phyloP scores from a whole-genome alignment of 768 basidiomycete species.

The Tricholoma matsutake region DNA sequence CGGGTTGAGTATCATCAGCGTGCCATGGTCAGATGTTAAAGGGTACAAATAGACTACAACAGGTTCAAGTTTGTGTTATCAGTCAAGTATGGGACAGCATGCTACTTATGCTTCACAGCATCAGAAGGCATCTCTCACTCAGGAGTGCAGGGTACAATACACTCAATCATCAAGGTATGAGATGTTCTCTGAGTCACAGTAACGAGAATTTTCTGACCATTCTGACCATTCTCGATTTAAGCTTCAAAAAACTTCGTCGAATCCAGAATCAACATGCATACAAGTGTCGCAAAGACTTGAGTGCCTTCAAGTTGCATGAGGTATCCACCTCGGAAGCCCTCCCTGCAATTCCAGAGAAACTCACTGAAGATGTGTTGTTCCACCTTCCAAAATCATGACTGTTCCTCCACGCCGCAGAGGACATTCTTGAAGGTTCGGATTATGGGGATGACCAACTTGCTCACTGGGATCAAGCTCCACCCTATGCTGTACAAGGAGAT shows the following conservation, averaged over 20 bases:
- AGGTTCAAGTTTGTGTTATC: neutral
- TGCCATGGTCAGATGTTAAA: no score
- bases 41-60: neutral
- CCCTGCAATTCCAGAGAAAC: no score
- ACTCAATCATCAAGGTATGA: neutral
- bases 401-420: neutral
- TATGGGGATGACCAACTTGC: neutral
- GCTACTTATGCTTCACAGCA: neutral
- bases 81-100: neutral
- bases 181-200: neutral
- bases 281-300: neutral
- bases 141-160: neutral
- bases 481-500: no score
- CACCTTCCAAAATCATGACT: neutral
- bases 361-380: neutral
- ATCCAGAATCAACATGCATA: neutral
- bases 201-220: no score
- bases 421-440: neutral
- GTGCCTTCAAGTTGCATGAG: no score
- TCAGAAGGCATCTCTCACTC: no score
- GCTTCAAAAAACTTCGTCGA: neutral
- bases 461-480: neutral
- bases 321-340: neutral
- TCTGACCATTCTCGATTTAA: neutral
- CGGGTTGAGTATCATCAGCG: no score